These are phyloP conservation scores for Ceratocystis cubensis DNA, from an alignment of 2,329 filamentous ascomycete genomes.

Conservation along the genomic window DNA sequence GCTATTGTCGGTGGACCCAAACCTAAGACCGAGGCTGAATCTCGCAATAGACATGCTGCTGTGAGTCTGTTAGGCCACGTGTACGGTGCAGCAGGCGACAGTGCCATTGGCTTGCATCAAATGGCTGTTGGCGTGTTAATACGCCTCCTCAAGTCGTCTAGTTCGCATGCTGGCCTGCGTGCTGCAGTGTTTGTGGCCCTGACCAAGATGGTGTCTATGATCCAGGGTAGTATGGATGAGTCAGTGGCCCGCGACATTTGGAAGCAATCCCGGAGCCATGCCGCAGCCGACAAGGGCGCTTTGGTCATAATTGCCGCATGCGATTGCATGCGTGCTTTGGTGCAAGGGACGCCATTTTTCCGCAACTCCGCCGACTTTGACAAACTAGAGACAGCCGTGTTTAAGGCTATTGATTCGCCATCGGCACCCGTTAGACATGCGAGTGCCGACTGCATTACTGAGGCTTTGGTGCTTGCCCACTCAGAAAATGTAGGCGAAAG, in stretches of 20 bases:
- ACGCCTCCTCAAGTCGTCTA: constrained; percentile 67
- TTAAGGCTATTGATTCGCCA: constrained; percentile 74
- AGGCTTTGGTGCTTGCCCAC: constrained; percentile 70
- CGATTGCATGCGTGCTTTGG: constrained; percentile 61
- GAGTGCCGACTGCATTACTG: constrained; percentile 71
- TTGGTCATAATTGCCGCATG: constrained; percentile 70
- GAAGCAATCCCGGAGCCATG: constrained; percentile 75
- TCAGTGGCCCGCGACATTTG: constrained; percentile 75
- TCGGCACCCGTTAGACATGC: constrained; percentile 68
- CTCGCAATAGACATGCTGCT: constrained; percentile 73
- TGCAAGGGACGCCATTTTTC: constrained; percentile 66
- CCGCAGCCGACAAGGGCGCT: constrained; percentile 66
- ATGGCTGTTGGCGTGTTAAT: constrained; percentile 59
- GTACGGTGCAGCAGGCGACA: constrained; percentile 86
- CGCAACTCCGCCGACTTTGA: constrained; percentile 85
- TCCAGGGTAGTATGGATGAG: constrained; percentile 71
- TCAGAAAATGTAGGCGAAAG: constrained; percentile 41
- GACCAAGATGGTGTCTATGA: constrained; percentile 62
- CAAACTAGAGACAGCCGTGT: constrained; percentile 65
- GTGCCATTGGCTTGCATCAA: constrained; percentile 70
- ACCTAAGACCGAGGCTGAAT: constrained; percentile 59
- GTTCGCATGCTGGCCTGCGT: constrained; percentile 68
- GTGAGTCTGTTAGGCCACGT: constrained; percentile 77
- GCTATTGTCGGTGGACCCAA: constrained; percentile 62
- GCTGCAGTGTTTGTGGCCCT: constrained; percentile 65